Percentiles rank a stretch among this genome's conserved stretches.
Conservation (phyloP, 2,329 filamentous ascomycete species). For the Pseudophaeomoniella oleicola region DNA sequence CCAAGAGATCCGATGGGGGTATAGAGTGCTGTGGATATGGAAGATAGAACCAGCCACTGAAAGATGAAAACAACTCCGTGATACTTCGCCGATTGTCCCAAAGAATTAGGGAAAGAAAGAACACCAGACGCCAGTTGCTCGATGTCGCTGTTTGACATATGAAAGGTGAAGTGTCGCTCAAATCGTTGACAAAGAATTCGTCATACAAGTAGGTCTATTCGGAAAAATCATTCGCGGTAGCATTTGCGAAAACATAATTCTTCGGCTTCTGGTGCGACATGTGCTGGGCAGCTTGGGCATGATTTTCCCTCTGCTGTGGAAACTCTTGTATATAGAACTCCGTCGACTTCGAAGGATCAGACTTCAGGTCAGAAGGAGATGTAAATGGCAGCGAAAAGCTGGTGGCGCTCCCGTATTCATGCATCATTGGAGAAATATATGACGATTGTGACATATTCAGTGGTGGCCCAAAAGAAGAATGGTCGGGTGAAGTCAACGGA, state of each 20-base stretch:
- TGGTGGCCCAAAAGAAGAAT: slow-evolving; percentile 16
- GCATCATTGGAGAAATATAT: slow-evolving; percentile 23
- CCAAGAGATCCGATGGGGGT: no score
- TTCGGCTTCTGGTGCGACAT: slow-evolving; percentile 25
- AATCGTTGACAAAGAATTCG: background rate
- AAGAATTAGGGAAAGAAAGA: no score
- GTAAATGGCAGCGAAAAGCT: slow-evolving; percentile 19
- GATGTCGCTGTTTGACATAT: no score
- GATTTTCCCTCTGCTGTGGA: slow-evolving; percentile 27
- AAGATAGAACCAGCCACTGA: no score
- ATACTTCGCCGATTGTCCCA: no score
- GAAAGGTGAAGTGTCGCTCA: no score
- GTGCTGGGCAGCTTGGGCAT: slow-evolving; percentile 26
- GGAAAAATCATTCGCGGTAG: slow-evolving; percentile 22
- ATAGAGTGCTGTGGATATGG: no score
- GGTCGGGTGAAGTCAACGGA: slow-evolving; percentile 25
- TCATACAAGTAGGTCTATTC: slow-evolving; percentile 1
- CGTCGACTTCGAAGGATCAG: slow-evolving; percentile 13
- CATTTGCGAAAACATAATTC: slow-evolving; percentile 28
- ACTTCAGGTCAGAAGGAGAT: slow-evolving; percentile 17
- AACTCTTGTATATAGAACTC: slow-evolving; percentile 31
- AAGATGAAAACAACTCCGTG: no score
- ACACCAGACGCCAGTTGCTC: no score
- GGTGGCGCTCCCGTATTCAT: slow-evolving; percentile 16
- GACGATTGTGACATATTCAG: slow-evolving; percentile 19